Conservation (phyloP, 768 basidiomycete species). For the Lentinula sp. region DNA sequence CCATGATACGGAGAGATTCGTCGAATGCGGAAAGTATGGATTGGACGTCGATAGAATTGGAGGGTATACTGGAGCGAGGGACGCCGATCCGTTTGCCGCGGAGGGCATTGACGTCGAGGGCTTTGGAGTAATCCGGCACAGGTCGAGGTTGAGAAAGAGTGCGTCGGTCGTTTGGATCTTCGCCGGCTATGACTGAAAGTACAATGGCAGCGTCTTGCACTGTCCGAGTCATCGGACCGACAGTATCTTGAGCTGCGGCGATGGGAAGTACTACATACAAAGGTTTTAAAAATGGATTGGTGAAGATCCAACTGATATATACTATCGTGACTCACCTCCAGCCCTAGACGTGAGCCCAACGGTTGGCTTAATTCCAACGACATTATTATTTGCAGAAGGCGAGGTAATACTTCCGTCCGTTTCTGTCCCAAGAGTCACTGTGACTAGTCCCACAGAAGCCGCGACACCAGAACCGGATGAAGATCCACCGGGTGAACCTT, state of each 20-base stretch:
- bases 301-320: slow-evolving; percentile 10
- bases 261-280: slow-evolving; percentile 35
- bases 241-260: slow-evolving; percentile 32
- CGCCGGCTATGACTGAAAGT: slow-evolving; percentile 33
- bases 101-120: slow-evolving; percentile 28
- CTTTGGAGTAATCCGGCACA: slow-evolving; percentile 36
- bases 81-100: slow-evolving; percentile 39
- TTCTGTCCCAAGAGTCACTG: slow-evolving; percentile 35
- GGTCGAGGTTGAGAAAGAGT: slow-evolving; percentile 32
- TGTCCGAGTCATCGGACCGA: slow-evolving; percentile 30
- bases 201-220: slow-evolving; percentile 33
- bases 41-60: slow-evolving; percentile 9
- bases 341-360: slow-evolving; percentile 32
- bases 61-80: slow-evolving; percentile 27
- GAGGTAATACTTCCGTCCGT: slow-evolving; percentile 42
- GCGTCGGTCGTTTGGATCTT: slow-evolving; percentile 33
- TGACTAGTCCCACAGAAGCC: slow-evolving; percentile 34
- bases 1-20: slow-evolving; percentile 28
- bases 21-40: slow-evolving; percentile 29
- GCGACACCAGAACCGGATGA: slow-evolving; percentile 37
- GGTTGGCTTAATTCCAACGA: slow-evolving; percentile 35
- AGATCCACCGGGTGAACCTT: slow-evolving; percentile 32
- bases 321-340: slow-evolving; percentile 27
- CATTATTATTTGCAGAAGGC: slow-evolving; percentile 33
- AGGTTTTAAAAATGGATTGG: too few relatives aligned